A percentile compares a stretch with the other conserved stretches of the same genome.
Evolutionary conservation across 177 flowering plant genomes (phyloP).

Genomic region (Tripterygium wilfordii): DNA sequence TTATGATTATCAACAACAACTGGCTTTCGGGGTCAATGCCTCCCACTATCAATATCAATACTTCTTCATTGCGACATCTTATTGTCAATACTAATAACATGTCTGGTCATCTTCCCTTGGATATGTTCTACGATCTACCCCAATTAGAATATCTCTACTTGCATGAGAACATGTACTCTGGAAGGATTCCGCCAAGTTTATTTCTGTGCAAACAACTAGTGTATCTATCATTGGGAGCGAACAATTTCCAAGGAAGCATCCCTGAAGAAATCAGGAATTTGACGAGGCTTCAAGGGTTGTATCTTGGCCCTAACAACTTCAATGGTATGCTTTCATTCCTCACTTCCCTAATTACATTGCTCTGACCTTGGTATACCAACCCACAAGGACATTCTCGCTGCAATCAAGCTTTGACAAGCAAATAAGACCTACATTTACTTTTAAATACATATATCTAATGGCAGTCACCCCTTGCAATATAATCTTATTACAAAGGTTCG

Average conservation of each 20-base stretch:
- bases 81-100: neutral
- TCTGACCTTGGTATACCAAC: no score
- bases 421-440: no score
- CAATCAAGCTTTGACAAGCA: no score
- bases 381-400: neutral
- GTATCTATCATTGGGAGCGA: neutral
- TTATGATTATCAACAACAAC: neutral
- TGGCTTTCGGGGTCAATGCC: neutral
- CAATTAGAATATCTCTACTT: neutral
- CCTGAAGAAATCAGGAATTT: slow-evolving; percentile 5
- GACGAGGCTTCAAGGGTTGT: neutral
- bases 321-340: neutral
- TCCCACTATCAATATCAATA: neutral
- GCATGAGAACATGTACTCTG: neutral
- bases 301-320: slow-evolving; percentile 9
- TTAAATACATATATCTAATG: no score
- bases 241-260: slow-evolving; percentile 1
- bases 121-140: neutral
- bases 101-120: neutral
- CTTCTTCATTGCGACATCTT: neutral
- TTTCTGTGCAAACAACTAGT: neutral
- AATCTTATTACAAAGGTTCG: no score
- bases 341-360: no score
- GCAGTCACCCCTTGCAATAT: no score
- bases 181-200: neutral